These are phyloP conservation scores for Aspergillus sp. DNA, from an alignment of 2,329 filamentous ascomycete species.

Conservation along the genomic window DNA sequence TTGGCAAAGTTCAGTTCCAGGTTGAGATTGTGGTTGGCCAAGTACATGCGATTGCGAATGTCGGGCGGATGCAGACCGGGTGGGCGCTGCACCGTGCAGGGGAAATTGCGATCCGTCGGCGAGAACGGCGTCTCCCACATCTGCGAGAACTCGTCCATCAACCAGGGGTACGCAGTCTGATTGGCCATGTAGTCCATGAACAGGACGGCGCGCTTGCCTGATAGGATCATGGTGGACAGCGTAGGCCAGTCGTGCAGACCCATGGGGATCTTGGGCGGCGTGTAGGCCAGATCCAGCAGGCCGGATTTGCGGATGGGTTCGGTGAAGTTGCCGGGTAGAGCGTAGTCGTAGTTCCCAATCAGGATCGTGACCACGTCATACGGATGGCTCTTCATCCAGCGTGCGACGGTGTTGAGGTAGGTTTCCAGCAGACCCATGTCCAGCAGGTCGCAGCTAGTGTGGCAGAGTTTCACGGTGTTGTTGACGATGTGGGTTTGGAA, in stretches of 20 bases:
- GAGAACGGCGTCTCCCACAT: conserved; percentile 92
- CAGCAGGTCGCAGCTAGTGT: conserved; percentile 78
- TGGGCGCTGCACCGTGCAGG: conserved; percentile 76
- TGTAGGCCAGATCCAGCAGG: conserved; percentile 70
- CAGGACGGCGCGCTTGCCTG: conserved; percentile 69
- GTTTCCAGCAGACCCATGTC: conserved; percentile 75
- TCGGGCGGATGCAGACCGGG: conserved; percentile 59
- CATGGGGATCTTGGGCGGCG: conserved; percentile 70
- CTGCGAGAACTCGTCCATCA: conserved; percentile 83
- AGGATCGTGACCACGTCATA: conserved; percentile 87
- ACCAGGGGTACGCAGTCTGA: conserved; percentile 74
- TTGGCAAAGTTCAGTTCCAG: conserved; percentile 68
- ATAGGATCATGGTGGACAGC: conserved; percentile 71
- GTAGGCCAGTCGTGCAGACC: conserved; percentile 77
- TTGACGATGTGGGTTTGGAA: conserved; percentile 60
- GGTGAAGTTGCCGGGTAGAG: conserved; percentile 63
- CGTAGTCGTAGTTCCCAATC: conserved; percentile 79
- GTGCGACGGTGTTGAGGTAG: conserved; percentile 67
- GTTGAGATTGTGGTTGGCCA: conserved; percentile 92
- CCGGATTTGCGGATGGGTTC: conserved; percentile 70
- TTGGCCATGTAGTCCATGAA: conserved; percentile 86
- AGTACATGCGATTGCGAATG: conserved; percentile 66
- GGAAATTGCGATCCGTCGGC: conserved; percentile 66
- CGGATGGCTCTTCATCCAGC: conserved; percentile 74
- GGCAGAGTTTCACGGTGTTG: conserved; percentile 72